Evolutionary conservation across 805 yeast genomes (phyloP).

Genomic region (Spencermartinsiella europaea): DNA sequence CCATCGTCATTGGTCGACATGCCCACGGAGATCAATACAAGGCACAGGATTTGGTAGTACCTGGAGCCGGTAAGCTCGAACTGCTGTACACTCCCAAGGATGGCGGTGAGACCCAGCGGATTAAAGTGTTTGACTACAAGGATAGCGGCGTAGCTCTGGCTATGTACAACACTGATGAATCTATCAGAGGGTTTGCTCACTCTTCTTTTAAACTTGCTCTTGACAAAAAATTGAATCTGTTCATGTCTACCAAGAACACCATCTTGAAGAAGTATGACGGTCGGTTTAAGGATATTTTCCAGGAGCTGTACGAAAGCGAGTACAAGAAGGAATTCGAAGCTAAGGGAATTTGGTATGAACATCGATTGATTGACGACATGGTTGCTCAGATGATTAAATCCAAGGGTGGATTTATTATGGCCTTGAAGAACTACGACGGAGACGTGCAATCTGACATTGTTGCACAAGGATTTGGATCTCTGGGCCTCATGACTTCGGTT

Average conservation of each 20-base stretch:
- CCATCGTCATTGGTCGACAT: conserved; percentile 95
- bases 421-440: conserved; percentile 97
- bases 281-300: conserved; percentile 89
- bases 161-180: conserved; percentile 94
- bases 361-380: conserved; percentile 95
- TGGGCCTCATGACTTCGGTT: conserved; percentile 97
- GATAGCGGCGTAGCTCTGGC: conserved; percentile 77
- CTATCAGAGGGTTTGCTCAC: conserved; percentile 87
- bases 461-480: conserved; percentile 96
- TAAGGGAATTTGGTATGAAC: conserved; percentile 91
- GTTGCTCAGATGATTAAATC: conserved; percentile 98
- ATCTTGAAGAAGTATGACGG: conserved; percentile 93
- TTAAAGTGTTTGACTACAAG: conserved; percentile 62
- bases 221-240: conserved; percentile 70
- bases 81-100: conserved; percentile 67
- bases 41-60: conserved; percentile 80
- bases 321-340: conserved; percentile 70
- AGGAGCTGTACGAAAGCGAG: conserved; percentile 63
- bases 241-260: conserved; percentile 89
- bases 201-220: conserved; percentile 87
- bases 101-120: conserved; percentile 50
- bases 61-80: conserved; percentile 73
- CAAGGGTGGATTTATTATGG: conserved; percentile 90
- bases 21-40: conserved; percentile 97
- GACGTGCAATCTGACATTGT: conserved; percentile 96